A percentile compares a stretch with the other conserved stretches of the same genome.
Evolutionary conservation across 2,329 filamentous ascomycete genomes (phyloP).

Genomic region (Thelonectria rubi): DNA sequence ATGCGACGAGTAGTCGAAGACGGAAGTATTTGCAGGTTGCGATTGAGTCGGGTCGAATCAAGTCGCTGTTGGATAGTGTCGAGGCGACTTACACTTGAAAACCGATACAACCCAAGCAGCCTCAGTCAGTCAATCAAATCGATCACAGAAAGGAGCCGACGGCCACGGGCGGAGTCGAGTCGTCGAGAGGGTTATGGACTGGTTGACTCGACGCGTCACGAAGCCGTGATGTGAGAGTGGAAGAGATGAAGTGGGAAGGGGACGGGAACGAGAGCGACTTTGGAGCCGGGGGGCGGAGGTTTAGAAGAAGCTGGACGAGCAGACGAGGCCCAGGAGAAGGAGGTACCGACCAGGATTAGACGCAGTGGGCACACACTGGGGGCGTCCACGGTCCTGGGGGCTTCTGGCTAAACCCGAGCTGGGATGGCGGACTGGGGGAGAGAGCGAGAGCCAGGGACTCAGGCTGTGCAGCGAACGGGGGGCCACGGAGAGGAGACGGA

Average conservation of each 20-base stretch:
- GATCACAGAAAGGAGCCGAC: constrained; percentile 25
- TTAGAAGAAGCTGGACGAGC: constrained; percentile 36
- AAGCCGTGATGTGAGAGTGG: constrained; percentile 26
- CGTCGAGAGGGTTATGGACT: constrained; percentile 23
- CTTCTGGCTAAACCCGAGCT: constrained; percentile 5
- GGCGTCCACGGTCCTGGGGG: too few species aligned
- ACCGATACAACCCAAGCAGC: constrained; percentile 29
- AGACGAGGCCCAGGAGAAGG: background rate
- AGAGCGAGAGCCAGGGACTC: background rate
- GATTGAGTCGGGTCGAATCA: constrained; percentile 13
- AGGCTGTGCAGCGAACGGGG: constrained; percentile 16
- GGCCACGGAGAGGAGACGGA: background rate
- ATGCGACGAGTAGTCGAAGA: constrained; percentile 25
- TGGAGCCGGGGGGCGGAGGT: constrained; percentile 35
- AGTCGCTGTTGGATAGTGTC: constrained; percentile 17
- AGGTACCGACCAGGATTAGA: constrained; percentile 20
- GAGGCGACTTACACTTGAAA: constrained; percentile 33
- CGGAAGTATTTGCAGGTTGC: constrained; percentile 13
- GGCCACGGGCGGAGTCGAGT: constrained; percentile 23
- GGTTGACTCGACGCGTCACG: constrained; percentile 36
- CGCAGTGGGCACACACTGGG: constrained; percentile 19
- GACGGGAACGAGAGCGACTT: constrained; percentile 17
- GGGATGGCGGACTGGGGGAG: constrained; percentile 5
- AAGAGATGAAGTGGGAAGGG: constrained; percentile 27
- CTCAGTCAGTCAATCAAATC: constrained; percentile 26